These are phyloP conservation scores for Coleophoma cylindrospora DNA, from an alignment of 2,329 filamentous ascomycete species.

Conservation along the genomic window DNA sequence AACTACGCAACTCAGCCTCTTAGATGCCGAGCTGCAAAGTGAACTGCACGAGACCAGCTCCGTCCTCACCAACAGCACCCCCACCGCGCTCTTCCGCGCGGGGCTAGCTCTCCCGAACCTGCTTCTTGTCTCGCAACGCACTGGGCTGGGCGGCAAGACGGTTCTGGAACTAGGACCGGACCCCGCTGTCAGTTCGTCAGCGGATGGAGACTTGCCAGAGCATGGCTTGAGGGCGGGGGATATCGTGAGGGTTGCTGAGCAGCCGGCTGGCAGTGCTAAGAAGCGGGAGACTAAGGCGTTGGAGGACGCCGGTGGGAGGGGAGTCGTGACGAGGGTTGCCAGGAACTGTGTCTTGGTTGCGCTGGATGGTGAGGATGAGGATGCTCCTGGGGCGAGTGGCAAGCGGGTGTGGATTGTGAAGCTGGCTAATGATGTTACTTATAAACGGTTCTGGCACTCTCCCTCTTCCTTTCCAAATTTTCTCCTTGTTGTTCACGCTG, in stretches of 20 bases:
- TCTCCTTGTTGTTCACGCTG: not conserved
- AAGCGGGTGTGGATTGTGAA: constrained; percentile 58
- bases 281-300: constrained; percentile 67
- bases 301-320: constrained; percentile 62
- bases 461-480: not conserved
- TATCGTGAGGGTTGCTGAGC: constrained; percentile 71
- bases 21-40: constrained; percentile 65
- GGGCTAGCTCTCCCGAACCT: constrained; percentile 80
- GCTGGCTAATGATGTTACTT: constrained; percentile 64
- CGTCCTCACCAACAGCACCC: constrained; percentile 63
- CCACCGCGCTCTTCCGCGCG: constrained; percentile 64
- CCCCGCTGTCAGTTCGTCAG: constrained; percentile 45
- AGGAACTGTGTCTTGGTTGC: constrained; percentile 59
- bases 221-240: constrained; percentile 74
- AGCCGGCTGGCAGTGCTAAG: constrained; percentile 56
- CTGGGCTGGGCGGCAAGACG: constrained; percentile 85
- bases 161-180: constrained; percentile 78
- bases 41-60: constrained; percentile 66
- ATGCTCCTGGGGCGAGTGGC: constrained; percentile 29
- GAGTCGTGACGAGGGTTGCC: constrained; percentile 64
- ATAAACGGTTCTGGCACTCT: constrained; percentile 32
- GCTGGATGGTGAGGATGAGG: constrained; percentile 59
- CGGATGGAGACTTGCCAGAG: constrained; percentile 54
- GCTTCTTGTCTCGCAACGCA: constrained; percentile 68
- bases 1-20: constrained; percentile 62